These are phyloP conservation scores for Thraustochytrium striatum DNA, from an alignment of 352 stramenopile genomes.

Conservation along the genomic window DNA sequence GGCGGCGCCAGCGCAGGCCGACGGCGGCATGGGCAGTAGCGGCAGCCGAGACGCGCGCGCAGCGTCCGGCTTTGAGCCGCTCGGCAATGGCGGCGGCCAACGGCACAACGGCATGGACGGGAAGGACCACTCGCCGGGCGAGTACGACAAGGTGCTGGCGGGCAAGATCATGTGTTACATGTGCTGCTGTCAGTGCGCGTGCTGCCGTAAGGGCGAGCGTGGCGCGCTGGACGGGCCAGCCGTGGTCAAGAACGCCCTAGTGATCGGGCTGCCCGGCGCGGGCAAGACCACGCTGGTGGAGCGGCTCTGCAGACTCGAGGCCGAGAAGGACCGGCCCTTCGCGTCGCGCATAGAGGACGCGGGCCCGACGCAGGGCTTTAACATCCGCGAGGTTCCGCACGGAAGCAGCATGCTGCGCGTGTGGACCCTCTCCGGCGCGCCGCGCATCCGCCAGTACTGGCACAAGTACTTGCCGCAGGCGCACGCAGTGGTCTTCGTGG, in stretches of 20 bases:
- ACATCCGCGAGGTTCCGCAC: background rate
- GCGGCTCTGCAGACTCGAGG: background rate
- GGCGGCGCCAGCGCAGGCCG: too few relatives aligned
- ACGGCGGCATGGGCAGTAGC: too few relatives aligned
- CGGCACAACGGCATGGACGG: too few relatives aligned
- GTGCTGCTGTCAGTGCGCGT: background rate
- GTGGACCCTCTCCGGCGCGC: background rate
- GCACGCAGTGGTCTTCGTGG: background rate
- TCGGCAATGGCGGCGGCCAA: too few relatives aligned
- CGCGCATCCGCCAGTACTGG: background rate
- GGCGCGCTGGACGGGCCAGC: too few relatives aligned
- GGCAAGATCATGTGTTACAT: background rate
- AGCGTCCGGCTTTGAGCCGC: too few relatives aligned
- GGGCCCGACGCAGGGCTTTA: background rate
- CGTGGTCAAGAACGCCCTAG: too few relatives aligned
- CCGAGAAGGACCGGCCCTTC: background rate
- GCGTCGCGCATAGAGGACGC: background rate
- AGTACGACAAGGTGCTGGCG: constrained; percentile 20
- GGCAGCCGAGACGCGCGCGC: too few relatives aligned
- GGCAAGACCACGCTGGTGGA: background rate
- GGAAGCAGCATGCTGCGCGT: background rate
- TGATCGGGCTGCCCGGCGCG: background rate
- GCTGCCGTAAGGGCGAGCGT: background rate
- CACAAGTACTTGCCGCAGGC: background rate
- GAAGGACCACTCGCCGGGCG: too few relatives aligned